These are phyloP conservation scores for Cyathus striatus DNA, from an alignment of 768 basidiomycete species.

Conservation along the genomic window DNA sequence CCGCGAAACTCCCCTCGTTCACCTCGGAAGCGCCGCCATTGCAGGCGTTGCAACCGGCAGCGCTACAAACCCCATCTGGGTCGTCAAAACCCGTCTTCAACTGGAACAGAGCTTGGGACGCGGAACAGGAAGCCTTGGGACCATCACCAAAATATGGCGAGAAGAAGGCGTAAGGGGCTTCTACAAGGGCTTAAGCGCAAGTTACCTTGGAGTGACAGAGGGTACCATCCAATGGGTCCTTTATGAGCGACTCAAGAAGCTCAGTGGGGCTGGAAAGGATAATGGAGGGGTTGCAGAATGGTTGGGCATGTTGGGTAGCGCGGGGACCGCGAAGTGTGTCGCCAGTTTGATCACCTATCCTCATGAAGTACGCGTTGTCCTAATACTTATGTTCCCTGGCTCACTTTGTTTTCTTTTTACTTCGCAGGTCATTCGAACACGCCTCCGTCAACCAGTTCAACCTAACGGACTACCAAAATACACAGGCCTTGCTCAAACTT, in stretches of 20 bases:
- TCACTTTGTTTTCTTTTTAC: neutral
- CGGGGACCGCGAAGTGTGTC: conserved; percentile 89
- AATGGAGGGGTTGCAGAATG: conserved; percentile 61
- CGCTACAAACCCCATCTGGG: conserved; percentile 98
- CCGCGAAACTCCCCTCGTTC: conserved; percentile 78
- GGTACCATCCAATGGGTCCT: conserved; percentile 96
- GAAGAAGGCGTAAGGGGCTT: conserved; percentile 85
- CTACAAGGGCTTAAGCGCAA: conserved; percentile 93
- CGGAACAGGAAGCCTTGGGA: conserved; percentile 46
- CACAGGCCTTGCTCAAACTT: conserved; percentile 78
- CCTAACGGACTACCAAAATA: conserved; percentile 80
- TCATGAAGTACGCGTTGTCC: conserved; percentile 89
- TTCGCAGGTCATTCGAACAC: conserved; percentile 80
- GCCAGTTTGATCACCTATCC: conserved; percentile 97
- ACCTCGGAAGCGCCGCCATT: conserved; percentile 78
- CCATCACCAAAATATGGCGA: conserved; percentile 69
- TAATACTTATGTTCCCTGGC: too few species aligned
- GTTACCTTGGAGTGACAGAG: conserved; percentile 93
- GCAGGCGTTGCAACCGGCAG: conserved; percentile 87
- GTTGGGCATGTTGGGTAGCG: conserved; percentile 81
- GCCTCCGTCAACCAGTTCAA: conserved; percentile 76
- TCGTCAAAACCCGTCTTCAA: conserved; percentile 95
- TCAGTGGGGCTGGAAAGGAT: conserved; percentile 51
- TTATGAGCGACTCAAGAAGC: conserved; percentile 85
- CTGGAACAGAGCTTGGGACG: conserved; percentile 33